These are phyloP conservation scores for Irpex sp. DNA, from an alignment of 1,284 basidiomycete genomes.

Conservation along the genomic window DNA sequence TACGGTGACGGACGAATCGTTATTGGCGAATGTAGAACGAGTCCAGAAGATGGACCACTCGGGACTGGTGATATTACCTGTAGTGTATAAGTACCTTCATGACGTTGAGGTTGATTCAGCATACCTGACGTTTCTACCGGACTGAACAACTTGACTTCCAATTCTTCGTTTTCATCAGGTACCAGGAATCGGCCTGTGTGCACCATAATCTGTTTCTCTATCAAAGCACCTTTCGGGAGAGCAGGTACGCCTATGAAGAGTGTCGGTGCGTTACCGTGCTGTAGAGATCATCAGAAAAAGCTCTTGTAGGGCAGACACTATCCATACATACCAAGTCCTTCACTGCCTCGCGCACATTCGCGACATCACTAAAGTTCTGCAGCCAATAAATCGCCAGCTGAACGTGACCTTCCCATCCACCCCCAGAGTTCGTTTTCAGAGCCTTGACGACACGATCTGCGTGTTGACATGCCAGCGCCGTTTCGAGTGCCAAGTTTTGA, in stretches of 20 bases:
- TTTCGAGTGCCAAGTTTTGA: slow-evolving; percentile 53
- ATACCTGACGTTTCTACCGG: slow-evolving; percentile 40
- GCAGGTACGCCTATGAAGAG: slow-evolving; percentile 65
- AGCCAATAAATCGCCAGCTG: slow-evolving; percentile 70
- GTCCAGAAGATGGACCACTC: slow-evolving; percentile 36
- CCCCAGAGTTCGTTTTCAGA: slow-evolving; percentile 47
- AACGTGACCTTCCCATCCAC: slow-evolving; percentile 56
- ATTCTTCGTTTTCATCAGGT: slow-evolving; percentile 43
- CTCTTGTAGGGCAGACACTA: too few relatives aligned
- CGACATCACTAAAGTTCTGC: slow-evolving; percentile 32
- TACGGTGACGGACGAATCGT: slow-evolving; percentile 29
- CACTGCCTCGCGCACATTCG: slow-evolving; percentile 40
- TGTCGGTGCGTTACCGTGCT: slow-evolving; percentile 36
- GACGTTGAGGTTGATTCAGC: not conserved
- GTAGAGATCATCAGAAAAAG: not conserved
- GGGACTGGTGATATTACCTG: slow-evolving; percentile 13
- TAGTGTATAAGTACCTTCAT: too few relatives aligned
- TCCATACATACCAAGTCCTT: slow-evolving; percentile 21
- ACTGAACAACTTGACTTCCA: slow-evolving; percentile 23
- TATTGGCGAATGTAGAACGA: slow-evolving; percentile 36
- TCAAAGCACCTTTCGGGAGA: slow-evolving; percentile 70
- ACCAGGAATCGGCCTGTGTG: slow-evolving; percentile 57
- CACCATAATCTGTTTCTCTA: slow-evolving; percentile 67
- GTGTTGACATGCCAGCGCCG: slow-evolving; percentile 79
- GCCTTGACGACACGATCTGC: slow-evolving; percentile 63